Evolutionary conservation across 192 early-diverging fungal species (phyloP).

Genomic region (Coemansia sp.): DNA sequence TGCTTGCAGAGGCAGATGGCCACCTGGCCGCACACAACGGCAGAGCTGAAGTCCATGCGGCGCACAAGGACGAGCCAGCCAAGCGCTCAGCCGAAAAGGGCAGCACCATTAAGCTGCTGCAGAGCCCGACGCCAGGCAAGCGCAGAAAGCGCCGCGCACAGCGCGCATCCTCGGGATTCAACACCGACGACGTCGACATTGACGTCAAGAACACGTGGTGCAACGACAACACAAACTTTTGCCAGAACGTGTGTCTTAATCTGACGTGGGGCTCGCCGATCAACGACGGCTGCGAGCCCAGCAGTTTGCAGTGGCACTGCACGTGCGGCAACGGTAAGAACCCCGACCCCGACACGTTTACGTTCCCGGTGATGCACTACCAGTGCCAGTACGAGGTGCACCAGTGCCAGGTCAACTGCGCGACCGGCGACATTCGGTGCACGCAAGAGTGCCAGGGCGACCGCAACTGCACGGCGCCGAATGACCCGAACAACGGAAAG

Average conservation of each 20-base stretch:
- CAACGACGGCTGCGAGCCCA: conserved; percentile 50
- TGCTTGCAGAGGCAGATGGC: conserved; percentile 2
- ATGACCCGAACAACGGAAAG: conserved; percentile 52
- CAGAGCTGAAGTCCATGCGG: not conserved
- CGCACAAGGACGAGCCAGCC: not conserved
- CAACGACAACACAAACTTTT: conserved; percentile 56
- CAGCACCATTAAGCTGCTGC: conserved; percentile 25
- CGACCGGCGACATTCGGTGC: conserved; percentile 54
- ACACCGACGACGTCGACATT: conserved; percentile 39
- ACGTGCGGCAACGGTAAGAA: conserved; percentile 55
- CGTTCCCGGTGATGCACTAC: conserved; percentile 57
- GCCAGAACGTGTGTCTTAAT: conserved; percentile 56
- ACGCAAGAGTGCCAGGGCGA: conserved; percentile 55
- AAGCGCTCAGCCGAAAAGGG: conserved; percentile 3
- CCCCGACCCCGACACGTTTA: conserved; percentile 52
- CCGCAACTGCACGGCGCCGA: conserved; percentile 54
- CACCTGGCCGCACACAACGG: not conserved
- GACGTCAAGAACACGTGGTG: conserved; percentile 52
- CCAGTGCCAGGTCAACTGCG: conserved; percentile 55
- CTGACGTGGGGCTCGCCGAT: conserved; percentile 51
- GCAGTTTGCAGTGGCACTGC: conserved; percentile 50
- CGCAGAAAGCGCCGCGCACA: conserved; percentile 25
- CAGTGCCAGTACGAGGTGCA: conserved; percentile 49
- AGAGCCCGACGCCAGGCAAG: conserved; percentile 13
- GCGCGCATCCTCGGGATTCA: conserved; percentile 36